Conservation (phyloP, 2,329 filamentous ascomycete genomes). For the Acrocalymma vagum region DNA sequence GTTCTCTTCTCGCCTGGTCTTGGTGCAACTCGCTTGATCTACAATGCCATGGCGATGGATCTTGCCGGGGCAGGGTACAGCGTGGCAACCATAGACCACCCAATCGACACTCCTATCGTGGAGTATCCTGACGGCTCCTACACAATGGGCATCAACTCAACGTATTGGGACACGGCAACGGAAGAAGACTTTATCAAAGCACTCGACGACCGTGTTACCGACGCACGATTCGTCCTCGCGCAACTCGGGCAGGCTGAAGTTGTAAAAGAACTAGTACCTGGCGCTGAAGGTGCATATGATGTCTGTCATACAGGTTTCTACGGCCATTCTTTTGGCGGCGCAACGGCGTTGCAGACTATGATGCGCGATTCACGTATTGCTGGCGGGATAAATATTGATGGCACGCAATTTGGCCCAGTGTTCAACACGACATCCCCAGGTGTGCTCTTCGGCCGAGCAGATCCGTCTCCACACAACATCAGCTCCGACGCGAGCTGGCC, state of each 20-base stretch:
- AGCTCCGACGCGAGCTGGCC: slow-evolving; percentile 16
- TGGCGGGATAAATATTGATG: slow-evolving; percentile 40
- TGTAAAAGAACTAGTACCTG: slow-evolving; percentile 23
- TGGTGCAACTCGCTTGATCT: slow-evolving; percentile 51
- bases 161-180: slow-evolving; percentile 2
- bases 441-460: slow-evolving; percentile 29
- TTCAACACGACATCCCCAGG: slow-evolving; percentile 13
- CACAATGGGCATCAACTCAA: slow-evolving; percentile 14
- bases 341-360: slow-evolving; percentile 21
- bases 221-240: slow-evolving; percentile 30
- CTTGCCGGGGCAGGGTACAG: slow-evolving; percentile 58
- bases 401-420: slow-evolving; percentile 27
- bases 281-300: too few species aligned
- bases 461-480: slow-evolving; percentile 36
- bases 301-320: slow-evolving; percentile 15
- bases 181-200: slow-evolving; percentile 13
- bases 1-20: slow-evolving; percentile 58
- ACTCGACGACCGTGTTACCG: slow-evolving; percentile 19
- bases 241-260: slow-evolving; percentile 31
- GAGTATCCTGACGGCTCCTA: slow-evolving; percentile 56
- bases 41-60: slow-evolving; percentile 53
- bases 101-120: slow-evolving; percentile 56
- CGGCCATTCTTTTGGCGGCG: slow-evolving; percentile 32
- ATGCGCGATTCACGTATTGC: slow-evolving; percentile 26
- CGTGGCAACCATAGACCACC: slow-evolving; percentile 59